These are phyloP conservation scores for Colletotrichum truncatum DNA, from an alignment of 2,329 filamentous ascomycete species.

Conservation along the genomic window DNA sequence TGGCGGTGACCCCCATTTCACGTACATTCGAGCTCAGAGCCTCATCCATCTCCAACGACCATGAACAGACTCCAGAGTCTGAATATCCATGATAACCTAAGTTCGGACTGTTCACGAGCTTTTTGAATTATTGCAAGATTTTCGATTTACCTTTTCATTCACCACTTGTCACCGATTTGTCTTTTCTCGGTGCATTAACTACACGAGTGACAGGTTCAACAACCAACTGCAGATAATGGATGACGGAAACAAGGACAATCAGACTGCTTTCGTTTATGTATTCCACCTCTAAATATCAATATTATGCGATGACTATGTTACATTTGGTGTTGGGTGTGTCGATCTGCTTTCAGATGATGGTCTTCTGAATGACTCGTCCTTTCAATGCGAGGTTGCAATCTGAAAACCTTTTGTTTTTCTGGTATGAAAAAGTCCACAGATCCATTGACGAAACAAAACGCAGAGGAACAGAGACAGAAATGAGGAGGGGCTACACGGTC, in stretches of 20 bases:
- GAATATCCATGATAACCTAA: neutral
- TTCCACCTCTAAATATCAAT: neutral
- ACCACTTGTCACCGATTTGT: no score
- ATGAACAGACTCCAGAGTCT: neutral
- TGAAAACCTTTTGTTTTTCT: neutral
- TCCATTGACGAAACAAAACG: neutral
- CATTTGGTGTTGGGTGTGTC: neutral
- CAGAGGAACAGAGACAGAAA: neutral
- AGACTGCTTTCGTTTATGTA: neutral
- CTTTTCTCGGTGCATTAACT: neutral
- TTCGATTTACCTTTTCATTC: no score
- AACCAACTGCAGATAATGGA: neutral
- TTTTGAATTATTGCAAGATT: no score
- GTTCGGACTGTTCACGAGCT: no score
- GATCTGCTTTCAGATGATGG: slow-evolving; percentile 1
- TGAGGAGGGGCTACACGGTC: neutral
- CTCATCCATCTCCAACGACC: neutral
- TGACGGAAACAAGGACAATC: slow-evolving; percentile 9
- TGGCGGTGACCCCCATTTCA: neutral
- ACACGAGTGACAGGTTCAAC: neutral
- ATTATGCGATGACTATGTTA: slow-evolving; percentile 12
- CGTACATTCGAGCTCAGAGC: neutral
- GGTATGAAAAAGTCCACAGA: neutral
- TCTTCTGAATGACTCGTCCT: slow-evolving; percentile 9
- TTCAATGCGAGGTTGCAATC: neutral